Conservation (phyloP, 2,329 filamentous ascomycete genomes). For the Pseudogymnoascus pannorum region DNA sequence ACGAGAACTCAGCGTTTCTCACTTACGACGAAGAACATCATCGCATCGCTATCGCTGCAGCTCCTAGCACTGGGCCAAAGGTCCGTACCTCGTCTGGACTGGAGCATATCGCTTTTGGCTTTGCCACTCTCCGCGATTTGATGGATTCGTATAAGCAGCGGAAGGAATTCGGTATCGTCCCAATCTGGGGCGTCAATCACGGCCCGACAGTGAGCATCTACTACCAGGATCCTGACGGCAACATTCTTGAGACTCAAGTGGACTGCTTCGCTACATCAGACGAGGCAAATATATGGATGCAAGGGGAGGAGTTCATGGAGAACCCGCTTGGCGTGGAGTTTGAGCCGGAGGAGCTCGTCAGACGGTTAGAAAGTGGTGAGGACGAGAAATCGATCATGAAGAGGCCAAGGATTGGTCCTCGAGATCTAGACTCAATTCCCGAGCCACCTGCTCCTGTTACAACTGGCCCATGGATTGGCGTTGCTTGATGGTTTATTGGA, state of each 20-base stretch:
- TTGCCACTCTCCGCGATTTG: constrained; percentile 30
- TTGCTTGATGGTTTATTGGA: too few relatives aligned
- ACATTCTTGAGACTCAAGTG: constrained; percentile 40
- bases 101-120: constrained; percentile 39
- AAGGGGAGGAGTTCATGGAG: constrained; percentile 27
- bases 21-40: too few relatives aligned
- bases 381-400: constrained; percentile 17
- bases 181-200: constrained; percentile 40
- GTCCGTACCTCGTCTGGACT: too few relatives aligned
- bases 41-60: too few relatives aligned
- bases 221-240: constrained; percentile 42
- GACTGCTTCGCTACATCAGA: constrained; percentile 34
- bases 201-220: constrained; percentile 41
- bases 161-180: constrained; percentile 31
- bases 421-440: too few relatives aligned
- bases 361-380: constrained; percentile 23
- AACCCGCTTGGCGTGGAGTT: constrained; percentile 40
- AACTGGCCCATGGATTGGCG: too few relatives aligned
- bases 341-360: constrained; percentile 37
- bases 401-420: constrained; percentile 5
- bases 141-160: constrained; percentile 31
- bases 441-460: too few relatives aligned
- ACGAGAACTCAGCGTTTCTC: too few relatives aligned
- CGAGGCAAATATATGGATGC: constrained; percentile 36
- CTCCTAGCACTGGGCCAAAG: too few relatives aligned